Conservation (phyloP, 257 asterid species). For the Jacaranda copaia region DNA sequence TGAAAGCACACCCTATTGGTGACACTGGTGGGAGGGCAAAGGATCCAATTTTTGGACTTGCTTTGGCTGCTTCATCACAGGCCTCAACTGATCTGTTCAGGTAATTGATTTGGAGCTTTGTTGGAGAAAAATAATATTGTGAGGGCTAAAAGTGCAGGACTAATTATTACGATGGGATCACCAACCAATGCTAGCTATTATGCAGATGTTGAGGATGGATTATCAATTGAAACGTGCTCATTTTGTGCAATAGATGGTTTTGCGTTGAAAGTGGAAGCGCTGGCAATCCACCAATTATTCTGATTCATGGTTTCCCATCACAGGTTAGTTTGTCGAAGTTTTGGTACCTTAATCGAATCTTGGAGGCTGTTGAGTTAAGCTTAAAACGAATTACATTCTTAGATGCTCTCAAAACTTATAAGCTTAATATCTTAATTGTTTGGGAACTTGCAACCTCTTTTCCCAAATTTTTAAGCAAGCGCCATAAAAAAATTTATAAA, state of each 20-base stretch:
- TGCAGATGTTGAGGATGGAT: constrained; percentile 68
- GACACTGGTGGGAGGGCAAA: constrained; percentile 93
- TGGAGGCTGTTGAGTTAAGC: neutral
- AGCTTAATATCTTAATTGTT: neutral
- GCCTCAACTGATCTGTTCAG: constrained; percentile 81
- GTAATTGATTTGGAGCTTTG: constrained; percentile 43
- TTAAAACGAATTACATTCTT: neutral
- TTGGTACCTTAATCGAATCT: neutral
- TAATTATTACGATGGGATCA: too few species aligned
- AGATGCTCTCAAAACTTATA: constrained; percentile 4
- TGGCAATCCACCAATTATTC: constrained; percentile 62
- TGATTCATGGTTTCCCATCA: constrained; percentile 88
- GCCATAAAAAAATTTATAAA: too few species aligned
- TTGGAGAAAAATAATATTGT: neutral
- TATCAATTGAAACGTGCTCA: constrained; percentile 74
- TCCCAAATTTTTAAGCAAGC: too few species aligned
- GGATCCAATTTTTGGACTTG: constrained; percentile 86
- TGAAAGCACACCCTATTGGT: constrained; percentile 82
- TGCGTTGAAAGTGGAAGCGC: constrained; percentile 81
- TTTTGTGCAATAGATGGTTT: constrained; percentile 96
- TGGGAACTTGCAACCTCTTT: too few species aligned
- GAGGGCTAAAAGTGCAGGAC: too few species aligned
- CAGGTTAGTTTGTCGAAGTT: constrained; percentile 57
- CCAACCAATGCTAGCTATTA: neutral
- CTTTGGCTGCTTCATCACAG: constrained; percentile 83